Evolutionary conservation across 805 yeast genomes (phyloP).

Genomic region (Candida alai): DNA sequence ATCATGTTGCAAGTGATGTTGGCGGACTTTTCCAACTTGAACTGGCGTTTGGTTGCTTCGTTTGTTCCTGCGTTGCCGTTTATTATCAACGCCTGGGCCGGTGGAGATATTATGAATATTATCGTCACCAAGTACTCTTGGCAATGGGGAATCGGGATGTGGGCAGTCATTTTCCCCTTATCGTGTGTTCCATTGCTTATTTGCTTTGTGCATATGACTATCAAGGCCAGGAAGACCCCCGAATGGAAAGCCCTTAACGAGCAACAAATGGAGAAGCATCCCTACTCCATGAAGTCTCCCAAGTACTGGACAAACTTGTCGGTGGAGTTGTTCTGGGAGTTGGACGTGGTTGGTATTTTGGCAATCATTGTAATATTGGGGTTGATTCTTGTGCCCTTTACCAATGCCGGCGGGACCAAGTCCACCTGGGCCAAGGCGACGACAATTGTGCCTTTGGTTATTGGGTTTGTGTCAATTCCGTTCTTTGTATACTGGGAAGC

Average conservation of each 20-base stretch:
- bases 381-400: slow-evolving; percentile 64
- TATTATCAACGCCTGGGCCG: slow-evolving; percentile 73
- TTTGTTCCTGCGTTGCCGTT: slow-evolving; percentile 68
- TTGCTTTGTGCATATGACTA: slow-evolving; percentile 53
- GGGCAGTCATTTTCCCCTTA: slow-evolving; percentile 73
- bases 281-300: slow-evolving; percentile 34
- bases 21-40: slow-evolving; percentile 63
- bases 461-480: slow-evolving; percentile 61
- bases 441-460: slow-evolving; percentile 63
- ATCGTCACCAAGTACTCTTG: slow-evolving; percentile 53
- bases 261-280: slow-evolving; percentile 12
- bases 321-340: slow-evolving; percentile 53
- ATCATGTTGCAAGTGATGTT: slow-evolving; percentile 52
- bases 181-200: slow-evolving; percentile 53
- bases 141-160: slow-evolving; percentile 62
- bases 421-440: slow-evolving; percentile 57
- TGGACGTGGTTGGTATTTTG: slow-evolving; percentile 61
- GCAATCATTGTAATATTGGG: slow-evolving; percentile 57
- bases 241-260: slow-evolving; percentile 32
- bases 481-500: slow-evolving; percentile 54
- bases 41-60: slow-evolving; percentile 64
- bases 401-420: slow-evolving; percentile 63
- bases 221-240: slow-evolving; percentile 46
- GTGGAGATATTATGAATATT: slow-evolving; percentile 50
- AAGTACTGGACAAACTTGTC: slow-evolving; percentile 17